phyloP scores from a whole-genome alignment of 352 stramenopile genomes.

The Phytophthora sansomeana region DNA sequence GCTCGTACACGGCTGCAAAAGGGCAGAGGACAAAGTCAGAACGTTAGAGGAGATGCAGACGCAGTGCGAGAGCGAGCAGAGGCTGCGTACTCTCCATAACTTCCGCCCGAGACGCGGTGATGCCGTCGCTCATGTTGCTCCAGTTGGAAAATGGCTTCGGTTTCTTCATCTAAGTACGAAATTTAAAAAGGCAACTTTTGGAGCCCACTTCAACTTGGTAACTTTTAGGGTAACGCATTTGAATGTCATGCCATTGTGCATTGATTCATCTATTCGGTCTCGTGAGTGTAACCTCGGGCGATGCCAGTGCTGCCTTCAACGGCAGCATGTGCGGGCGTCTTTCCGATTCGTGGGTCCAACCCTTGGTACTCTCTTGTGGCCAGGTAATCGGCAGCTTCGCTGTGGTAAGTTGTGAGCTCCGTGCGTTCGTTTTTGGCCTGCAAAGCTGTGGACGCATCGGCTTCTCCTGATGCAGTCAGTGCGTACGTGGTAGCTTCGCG shows the following conservation, averaged over 20 bases:
- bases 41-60: neutral
- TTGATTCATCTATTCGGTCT: constrained; percentile 45
- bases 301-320: constrained; percentile 80
- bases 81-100: constrained; percentile 62
- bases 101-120: constrained; percentile 57
- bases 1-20: constrained; percentile 85
- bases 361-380: constrained; percentile 77
- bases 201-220: neutral
- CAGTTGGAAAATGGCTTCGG: neutral
- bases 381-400: constrained; percentile 80
- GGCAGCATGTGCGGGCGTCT: constrained; percentile 81
- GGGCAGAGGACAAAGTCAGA: neutral
- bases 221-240: neutral
- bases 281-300: constrained; percentile 78
- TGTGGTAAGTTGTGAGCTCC: constrained; percentile 71
- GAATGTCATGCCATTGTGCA: too few relatives aligned
- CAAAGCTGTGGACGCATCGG: constrained; percentile 50
- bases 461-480: constrained; percentile 36
- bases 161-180: constrained; percentile 5
- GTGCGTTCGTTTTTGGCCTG: constrained; percentile 62
- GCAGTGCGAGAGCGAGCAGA: neutral
- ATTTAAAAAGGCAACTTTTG: neutral
- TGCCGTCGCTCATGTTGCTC: constrained; percentile 41
- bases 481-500: constrained; percentile 26
- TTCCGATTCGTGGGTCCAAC: constrained; percentile 82